Base-by-base conservation (phyloP, 2,329 filamentous ascomycete genomes). In the Pestalotiopsis sp. region DNA sequence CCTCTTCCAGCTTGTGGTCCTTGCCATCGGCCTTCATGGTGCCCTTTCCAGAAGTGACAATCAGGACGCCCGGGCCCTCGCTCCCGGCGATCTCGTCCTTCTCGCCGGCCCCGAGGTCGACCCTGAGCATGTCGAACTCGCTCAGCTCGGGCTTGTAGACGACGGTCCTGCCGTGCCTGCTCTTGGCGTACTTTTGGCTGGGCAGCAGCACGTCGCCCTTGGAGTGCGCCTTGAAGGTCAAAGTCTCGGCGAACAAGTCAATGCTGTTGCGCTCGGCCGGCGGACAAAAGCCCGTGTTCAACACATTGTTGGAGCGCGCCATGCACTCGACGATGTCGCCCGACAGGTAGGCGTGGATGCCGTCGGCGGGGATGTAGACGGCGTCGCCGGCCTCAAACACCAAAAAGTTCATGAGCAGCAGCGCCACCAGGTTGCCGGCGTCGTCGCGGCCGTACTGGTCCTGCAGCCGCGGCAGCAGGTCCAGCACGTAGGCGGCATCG, bases 311-410 rank as follows among this genome's bases (percentile, higher is more conserved):
- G 23, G 86, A 90, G 7, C 91, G 86, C 1, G 92, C 92, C 92
- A 94, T 94, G 79, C 91, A 93, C 78, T 94, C 92, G 73, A 94
- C 88, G 65, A 94, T 93, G 75, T 93, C 89, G 3, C 92, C 92
- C 3, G 86, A 86, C 0, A 94, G 82, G 75, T 93, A 94, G 0
- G 91, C 91, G 75, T 94, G 91, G 66, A 93, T 92, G 4, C 90
- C 91, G 72, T 93, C 91, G 0, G 91, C 90, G 0, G 91, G 91
- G 17, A 94, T 91, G 76, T 88, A 93, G 65, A 94, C 85, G 9
- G 88, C 86, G 65, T 93, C 87, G 17, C 92, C 91, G 0, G 90
- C 84, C 23, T 87, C 80, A 9, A 94, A 85, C 1, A 86, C 82
- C 65, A 94, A 76, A 75, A 88, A 94, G 79, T 95, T 95, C 91